Evolutionary conservation across 2,329 filamentous ascomycete genomes (phyloP), one percentile per base, ranked within the genome.

Genomic region (Fusarium sp.): DNA sequence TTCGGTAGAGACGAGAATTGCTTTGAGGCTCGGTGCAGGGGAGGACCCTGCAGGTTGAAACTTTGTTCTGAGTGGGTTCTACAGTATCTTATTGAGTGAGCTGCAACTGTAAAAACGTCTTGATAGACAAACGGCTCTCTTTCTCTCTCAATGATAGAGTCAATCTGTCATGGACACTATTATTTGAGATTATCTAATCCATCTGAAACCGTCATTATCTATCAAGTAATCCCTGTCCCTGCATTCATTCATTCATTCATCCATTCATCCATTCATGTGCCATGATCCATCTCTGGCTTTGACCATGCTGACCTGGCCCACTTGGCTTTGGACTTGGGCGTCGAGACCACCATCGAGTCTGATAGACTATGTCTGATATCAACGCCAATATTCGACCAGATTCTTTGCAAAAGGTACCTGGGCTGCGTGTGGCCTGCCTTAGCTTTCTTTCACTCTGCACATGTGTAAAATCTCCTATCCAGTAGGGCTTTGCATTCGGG

Each of bases 321-420:
- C 67, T 67, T 69, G 61, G 67, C 42, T 56, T 49, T 57, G 47
- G 50, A 38, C 8, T 69, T 68, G 49, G 65, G 66, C 62, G 61
- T 54, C 57, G 52, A 67, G 49, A 41, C 33, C 27, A 32, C 39
- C 44, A 49, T 29, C 35, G 43, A 36, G 43, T 48, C 21, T 42
- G 51, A 42, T 42, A 52, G n/a, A n/a, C n/a, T n/a, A n/a, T n/a
- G 43, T 48, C 21, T 42, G 51, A 42, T 42, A 52, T 54, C 47
- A 35, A 47, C 45, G 27, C 25, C 33, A 53, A 54, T 41, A 36
- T 41, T 37, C 17, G 31, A 15, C 36, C 37, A 36, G 41, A 48
- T 49, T 55, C 38, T 61, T 44, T 61, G 37, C 37, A 54, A 32
- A 36, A 39, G 41, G 27, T 13, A 37, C 19, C 19, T 19, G 4